A percentile compares a stretch with the other conserved stretches of the same genome.
phyloP scores from a whole-genome alignment of 257 asterid species.

The Solanum boliviense region DNA sequence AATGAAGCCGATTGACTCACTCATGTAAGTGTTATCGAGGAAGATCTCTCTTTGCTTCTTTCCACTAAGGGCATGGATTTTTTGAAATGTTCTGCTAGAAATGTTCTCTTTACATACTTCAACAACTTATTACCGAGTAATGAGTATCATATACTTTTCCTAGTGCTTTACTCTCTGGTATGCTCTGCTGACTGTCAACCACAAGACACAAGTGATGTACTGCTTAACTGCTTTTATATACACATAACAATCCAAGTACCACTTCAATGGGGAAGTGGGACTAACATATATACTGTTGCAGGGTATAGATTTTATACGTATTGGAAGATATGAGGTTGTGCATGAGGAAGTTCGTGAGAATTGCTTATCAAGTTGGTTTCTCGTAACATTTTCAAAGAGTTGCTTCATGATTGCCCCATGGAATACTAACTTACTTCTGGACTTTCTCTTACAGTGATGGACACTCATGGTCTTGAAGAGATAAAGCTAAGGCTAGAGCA shows the following conservation, averaged over 20 bases:
- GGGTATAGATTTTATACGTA: slow-evolving; percentile 85
- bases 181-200: neutral
- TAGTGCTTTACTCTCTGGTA: neutral
- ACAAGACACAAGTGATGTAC: neutral
- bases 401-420: neutral
- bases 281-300: slow-evolving; percentile 17
- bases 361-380: slow-evolving; percentile 63
- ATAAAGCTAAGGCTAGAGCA: slow-evolving; percentile 58
- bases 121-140: neutral
- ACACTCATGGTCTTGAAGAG: slow-evolving; percentile 44
- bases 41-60: neutral
- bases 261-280: neutral
- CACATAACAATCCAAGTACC: slow-evolving; percentile 1
- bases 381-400: neutral
- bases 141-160: neutral
- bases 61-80: neutral
- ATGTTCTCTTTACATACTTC: neutral
- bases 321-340: slow-evolving; percentile 84
- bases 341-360: slow-evolving; percentile 67
- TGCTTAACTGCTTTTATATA: neutral
- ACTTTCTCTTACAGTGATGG: slow-evolving; percentile 37
- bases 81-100: neutral
- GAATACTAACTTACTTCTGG: slow-evolving; percentile 4
- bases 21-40: neutral
- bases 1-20: neutral